Percentiles rank a stretch among this genome's conserved stretches.
Evolutionary conservation across 192 early-diverging fungal genomes (phyloP).

Genomic region (Glomus cerebriforme): DNA sequence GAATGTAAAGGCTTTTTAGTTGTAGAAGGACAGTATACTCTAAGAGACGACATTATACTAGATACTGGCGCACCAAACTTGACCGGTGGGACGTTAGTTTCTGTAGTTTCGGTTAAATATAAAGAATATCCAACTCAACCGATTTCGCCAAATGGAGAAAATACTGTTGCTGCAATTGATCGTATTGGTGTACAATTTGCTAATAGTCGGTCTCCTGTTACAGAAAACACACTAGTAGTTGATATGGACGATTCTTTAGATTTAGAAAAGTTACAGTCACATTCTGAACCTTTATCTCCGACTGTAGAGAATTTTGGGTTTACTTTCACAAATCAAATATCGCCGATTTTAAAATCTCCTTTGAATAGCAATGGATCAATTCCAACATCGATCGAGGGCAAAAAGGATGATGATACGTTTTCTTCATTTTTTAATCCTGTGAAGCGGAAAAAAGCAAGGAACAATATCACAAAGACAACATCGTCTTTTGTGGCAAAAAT

Average conservation of each 20-base stretch:
- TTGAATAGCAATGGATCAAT: conserved; percentile 34
- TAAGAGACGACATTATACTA: conserved; percentile 50
- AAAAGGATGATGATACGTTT: conserved; percentile 35
- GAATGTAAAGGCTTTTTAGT: conserved; percentile 51
- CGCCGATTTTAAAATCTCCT: conserved; percentile 19
- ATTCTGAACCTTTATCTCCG: conserved; percentile 11
- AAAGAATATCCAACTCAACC: conserved; percentile 46
- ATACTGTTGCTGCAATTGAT: neutral
- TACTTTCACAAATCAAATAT: conserved; percentile 20
- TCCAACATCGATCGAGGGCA: conserved; percentile 28
- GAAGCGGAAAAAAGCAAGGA: conserved; percentile 55
- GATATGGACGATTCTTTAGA: conserved; percentile 40
- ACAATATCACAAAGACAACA: conserved; percentile 72
- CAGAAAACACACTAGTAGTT: conserved; percentile 38
- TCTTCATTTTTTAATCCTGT: conserved; percentile 42
- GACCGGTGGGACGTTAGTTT: conserved; percentile 51
- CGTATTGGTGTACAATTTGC: conserved; percentile 35
- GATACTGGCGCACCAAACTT: conserved; percentile 49
- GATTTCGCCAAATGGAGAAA: conserved; percentile 8
- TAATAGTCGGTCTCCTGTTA: conserved; percentile 33
- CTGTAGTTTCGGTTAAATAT: conserved; percentile 59
- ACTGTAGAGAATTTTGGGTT: neutral
- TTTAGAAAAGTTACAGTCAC: conserved; percentile 32
- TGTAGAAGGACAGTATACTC: conserved; percentile 54
- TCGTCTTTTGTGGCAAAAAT: conserved; percentile 75